Percentiles rank a stretch among this genome's conserved stretches.
phyloP scores from a whole-genome alignment of 139 green algal species.

The Ettlia oleoabundans region DNA sequence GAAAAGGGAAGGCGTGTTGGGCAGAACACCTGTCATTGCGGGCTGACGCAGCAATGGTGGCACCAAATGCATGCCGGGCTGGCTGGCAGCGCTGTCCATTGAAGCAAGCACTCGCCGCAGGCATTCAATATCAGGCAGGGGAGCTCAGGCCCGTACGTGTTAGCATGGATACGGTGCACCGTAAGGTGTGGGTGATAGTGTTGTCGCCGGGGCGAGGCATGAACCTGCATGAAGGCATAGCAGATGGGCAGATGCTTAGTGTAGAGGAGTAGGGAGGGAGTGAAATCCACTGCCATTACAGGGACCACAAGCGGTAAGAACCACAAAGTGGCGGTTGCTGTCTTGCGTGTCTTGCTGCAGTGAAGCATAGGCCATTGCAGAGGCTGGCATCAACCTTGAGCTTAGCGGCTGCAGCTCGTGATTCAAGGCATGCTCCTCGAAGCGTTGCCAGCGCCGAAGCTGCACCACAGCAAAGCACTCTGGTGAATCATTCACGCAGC shows the following conservation, averaged over 20 bases:
- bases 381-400: no score
- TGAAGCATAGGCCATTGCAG: no score
- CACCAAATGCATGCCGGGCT: no score
- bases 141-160: not conserved
- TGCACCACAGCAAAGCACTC: not conserved
- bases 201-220: slow-evolving; percentile 12
- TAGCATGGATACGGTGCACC: not conserved
- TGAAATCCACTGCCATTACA: not conserved
- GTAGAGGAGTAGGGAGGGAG: not conserved
- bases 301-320: no score
- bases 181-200: not conserved
- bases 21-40: no score
- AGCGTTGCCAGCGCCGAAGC: slow-evolving; percentile 35
- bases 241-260: not conserved
- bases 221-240: slow-evolving; percentile 1
- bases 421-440: slow-evolving; percentile 10
- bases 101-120: no score
- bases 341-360: no score
- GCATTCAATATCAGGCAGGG: no score
- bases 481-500: not conserved
- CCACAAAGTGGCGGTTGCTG: no score
- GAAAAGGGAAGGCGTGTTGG: not conserved
- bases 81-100: no score
- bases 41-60: no score
- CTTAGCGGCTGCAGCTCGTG: slow-evolving; percentile 7